Conservation (phyloP, 2,329 filamentous ascomycete genomes). For the Lachnellula arida region DNA sequence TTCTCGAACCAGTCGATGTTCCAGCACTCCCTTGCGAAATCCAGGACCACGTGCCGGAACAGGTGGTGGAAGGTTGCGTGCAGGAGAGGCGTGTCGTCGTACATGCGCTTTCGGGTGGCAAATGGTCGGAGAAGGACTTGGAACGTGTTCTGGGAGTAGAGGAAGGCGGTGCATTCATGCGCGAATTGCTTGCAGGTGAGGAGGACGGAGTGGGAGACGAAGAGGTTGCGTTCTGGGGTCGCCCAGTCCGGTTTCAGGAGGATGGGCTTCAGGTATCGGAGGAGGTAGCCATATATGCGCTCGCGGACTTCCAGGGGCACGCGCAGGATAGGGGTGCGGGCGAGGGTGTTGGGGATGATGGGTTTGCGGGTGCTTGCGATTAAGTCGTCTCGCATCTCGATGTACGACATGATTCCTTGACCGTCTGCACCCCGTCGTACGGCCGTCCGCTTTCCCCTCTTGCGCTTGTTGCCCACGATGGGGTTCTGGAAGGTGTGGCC, state of each 20-base stretch:
- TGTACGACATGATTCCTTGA: neutral
- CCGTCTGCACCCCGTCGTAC: neutral
- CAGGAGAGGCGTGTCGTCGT: neutral
- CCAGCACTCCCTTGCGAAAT: conserved; percentile 18
- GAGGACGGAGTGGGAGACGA: conserved; percentile 12
- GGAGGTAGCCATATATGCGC: conserved; percentile 21
- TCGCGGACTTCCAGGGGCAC: conserved; percentile 25
- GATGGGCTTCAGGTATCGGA: conserved; percentile 20
- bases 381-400: neutral
- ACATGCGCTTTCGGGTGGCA: neutral
- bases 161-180: conserved; percentile 17
- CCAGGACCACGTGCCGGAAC: conserved; percentile 21
- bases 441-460: neutral
- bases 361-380: neutral
- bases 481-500: neutral
- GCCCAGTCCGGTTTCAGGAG: conserved; percentile 22
- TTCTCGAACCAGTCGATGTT: conserved; percentile 17
- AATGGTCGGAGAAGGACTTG: conserved; percentile 18
- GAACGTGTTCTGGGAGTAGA: conserved; percentile 26
- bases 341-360: conserved; percentile 11
- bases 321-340: conserved; percentile 16
- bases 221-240: conserved; percentile 13
- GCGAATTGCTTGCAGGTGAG: conserved; percentile 23
- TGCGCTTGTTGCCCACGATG: neutral
- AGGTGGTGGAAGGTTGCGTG: neutral